Evolutionary conservation across 2,329 filamentous ascomycete species (phyloP).

Genomic region (Colletotrichum falcatum): DNA sequence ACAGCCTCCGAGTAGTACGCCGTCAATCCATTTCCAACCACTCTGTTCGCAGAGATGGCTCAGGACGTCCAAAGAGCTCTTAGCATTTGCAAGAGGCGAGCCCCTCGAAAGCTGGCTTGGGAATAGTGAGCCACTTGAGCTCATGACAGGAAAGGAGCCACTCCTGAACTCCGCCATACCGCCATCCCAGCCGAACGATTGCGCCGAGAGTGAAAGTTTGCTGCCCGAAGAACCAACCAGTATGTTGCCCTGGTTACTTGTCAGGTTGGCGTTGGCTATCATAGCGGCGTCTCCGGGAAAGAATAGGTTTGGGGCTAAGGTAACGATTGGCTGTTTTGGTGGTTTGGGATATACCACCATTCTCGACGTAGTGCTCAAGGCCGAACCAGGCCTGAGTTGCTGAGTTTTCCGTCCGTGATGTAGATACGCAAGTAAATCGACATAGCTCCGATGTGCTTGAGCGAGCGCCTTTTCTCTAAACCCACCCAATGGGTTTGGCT

Average conservation of each 20-base stretch:
- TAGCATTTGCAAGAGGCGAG: slow-evolving; percentile 58
- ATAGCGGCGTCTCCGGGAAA: slow-evolving; percentile 11
- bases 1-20: slow-evolving; percentile 91
- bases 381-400: slow-evolving; percentile 52
- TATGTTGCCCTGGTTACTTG: slow-evolving; percentile 10
- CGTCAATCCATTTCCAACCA: slow-evolving; percentile 90
- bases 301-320: slow-evolving; percentile 8
- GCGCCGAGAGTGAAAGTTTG: background rate
- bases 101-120: slow-evolving; percentile 5
- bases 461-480: slow-evolving; percentile 77
- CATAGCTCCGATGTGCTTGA: slow-evolving; percentile 79
- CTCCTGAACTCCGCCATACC: background rate
- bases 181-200: slow-evolving; percentile 15
- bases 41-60: slow-evolving; percentile 82
- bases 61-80: slow-evolving; percentile 77
- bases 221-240: background rate
- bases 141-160: slow-evolving; percentile 3
- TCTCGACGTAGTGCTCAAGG: slow-evolving; percentile 55
- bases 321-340: slow-evolving; percentile 50
- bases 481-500: slow-evolving; percentile 50
- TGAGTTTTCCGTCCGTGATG: slow-evolving; percentile 68
- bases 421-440: slow-evolving; percentile 75
- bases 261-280: slow-evolving; percentile 17
- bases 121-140: background rate
- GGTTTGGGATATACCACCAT: slow-evolving; percentile 68